These are phyloP conservation scores for Vitellaria paradoxa DNA, from an alignment of 179 eudicot species.

Conservation along the genomic window DNA sequence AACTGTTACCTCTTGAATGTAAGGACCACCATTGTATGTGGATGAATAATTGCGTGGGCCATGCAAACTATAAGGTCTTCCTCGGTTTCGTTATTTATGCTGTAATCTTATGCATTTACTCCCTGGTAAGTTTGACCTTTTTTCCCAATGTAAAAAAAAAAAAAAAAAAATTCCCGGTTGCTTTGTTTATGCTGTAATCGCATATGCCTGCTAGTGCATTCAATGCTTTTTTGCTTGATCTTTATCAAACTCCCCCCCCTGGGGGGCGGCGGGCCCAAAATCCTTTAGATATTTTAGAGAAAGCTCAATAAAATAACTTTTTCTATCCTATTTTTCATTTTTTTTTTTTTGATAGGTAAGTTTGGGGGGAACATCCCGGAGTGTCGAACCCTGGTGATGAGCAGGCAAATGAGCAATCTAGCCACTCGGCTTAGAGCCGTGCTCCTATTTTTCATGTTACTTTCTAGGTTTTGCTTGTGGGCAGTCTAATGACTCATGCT, in stretches of 20 bases:
- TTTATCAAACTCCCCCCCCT: not conserved
- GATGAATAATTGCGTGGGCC: constrained; percentile 98
- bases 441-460: not conserved
- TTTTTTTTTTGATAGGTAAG: too few species aligned
- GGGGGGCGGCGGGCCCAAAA: too few species aligned
- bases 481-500: constrained; percentile 60
- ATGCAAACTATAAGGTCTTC: constrained; percentile 89
- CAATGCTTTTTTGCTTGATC: not conserved
- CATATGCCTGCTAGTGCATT: not conserved
- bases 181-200: not conserved
- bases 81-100: constrained; percentile 80
- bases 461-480: constrained; percentile 76
- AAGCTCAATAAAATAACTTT: not conserved
- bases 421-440: too few species aligned
- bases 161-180: not conserved
- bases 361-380: too few species aligned
- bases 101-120: constrained; percentile 73
- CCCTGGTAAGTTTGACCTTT: constrained; percentile 56
- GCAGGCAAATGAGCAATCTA: too few species aligned
- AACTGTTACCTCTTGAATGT: constrained; percentile 34
- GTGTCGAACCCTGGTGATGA: too few species aligned
- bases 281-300: not conserved
- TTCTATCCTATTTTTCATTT: not conserved
- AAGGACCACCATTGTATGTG: constrained; percentile 98
- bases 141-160: not conserved